These are phyloP conservation scores for Taphrina betulina DNA, from an alignment of 1,139 yeast genomes.

Conservation along the genomic window DNA sequence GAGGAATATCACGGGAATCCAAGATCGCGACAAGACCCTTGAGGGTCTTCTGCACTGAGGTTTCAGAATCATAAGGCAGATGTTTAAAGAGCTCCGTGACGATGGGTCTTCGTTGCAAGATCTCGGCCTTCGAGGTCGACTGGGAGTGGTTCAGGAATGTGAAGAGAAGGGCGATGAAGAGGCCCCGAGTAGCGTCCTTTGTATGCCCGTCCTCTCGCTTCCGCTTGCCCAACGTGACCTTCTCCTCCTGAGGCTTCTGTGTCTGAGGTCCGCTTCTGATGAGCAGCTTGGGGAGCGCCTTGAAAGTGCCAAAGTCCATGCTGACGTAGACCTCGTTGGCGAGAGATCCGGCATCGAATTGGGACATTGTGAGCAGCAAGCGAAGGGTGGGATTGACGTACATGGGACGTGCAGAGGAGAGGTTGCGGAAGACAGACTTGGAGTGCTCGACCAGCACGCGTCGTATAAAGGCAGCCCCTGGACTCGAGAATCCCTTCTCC, in stretches of 20 bases:
- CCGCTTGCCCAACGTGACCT: slow-evolving; percentile 40
- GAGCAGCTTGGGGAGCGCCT: slow-evolving; percentile 62
- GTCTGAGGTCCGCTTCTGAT: slow-evolving; percentile 13
- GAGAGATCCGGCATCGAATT: slow-evolving; percentile 53
- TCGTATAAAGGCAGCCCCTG: slow-evolving; percentile 50
- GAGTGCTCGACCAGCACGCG: slow-evolving; percentile 57
- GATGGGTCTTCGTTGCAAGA: slow-evolving; percentile 58
- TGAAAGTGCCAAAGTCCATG: slow-evolving; percentile 62
- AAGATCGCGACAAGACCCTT: slow-evolving; percentile 52
- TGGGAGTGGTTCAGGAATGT: slow-evolving; percentile 53
- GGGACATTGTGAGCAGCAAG: slow-evolving; percentile 55
- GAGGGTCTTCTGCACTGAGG: slow-evolving; percentile 50
- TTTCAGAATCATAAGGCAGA: slow-evolving; percentile 53
- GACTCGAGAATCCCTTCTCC: slow-evolving; percentile 39
- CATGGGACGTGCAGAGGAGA: slow-evolving; percentile 59
- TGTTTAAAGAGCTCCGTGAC: slow-evolving; percentile 67
- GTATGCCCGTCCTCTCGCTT: slow-evolving; percentile 53
- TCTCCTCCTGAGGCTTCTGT: slow-evolving; percentile 50
- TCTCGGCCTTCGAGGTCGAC: slow-evolving; percentile 60
- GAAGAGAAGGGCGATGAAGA: slow-evolving; percentile 60
- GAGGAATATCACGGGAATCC: slow-evolving; percentile 61
- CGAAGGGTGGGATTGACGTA: slow-evolving; percentile 62
- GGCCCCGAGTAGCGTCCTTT: slow-evolving; percentile 23
- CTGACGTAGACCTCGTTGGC: slow-evolving; percentile 60
- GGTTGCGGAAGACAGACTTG: slow-evolving; percentile 67